Evolutionary conservation across 371 early-diverging fungal genomes (phyloP).

Genomic region (Chytridiales sp.): DNA sequence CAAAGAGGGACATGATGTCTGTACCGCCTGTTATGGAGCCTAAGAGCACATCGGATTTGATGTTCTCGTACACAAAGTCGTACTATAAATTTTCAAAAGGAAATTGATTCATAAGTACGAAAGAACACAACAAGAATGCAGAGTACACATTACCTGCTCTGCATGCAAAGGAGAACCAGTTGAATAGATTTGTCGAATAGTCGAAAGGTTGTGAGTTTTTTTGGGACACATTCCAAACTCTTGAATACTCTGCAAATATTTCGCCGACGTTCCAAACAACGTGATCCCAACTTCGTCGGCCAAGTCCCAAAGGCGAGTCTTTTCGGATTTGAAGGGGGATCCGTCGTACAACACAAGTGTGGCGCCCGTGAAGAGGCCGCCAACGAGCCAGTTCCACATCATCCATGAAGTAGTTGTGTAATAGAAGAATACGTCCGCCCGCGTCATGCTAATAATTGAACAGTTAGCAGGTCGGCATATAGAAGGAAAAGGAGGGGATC

Average conservation of each 20-base stretch:
- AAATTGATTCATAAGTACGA: no score
- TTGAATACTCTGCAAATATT: slow-evolving; percentile 89
- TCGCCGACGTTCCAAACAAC: slow-evolving; percentile 91
- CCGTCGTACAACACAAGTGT: slow-evolving; percentile 93
- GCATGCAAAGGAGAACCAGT: slow-evolving; percentile 95
- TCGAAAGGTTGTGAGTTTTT: slow-evolving; percentile 48
- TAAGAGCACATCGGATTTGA: slow-evolving; percentile 77
- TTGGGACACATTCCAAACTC: slow-evolving; percentile 70
- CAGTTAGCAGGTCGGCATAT: no score
- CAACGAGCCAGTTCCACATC: slow-evolving; percentile 99
- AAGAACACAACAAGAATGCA: no score
- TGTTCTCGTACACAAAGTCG: slow-evolving; percentile 82
- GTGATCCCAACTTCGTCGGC: slow-evolving; percentile 79
- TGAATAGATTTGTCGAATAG: slow-evolving; percentile 81
- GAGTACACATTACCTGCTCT: no score
- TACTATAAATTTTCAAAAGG: no score
- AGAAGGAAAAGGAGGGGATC: no score
- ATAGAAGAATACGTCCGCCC: slow-evolving; percentile 82
- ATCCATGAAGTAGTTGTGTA: slow-evolving; percentile 96
- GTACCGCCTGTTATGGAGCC: slow-evolving; percentile 96
- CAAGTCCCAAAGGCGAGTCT: slow-evolving; percentile 75
- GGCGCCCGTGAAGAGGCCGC: slow-evolving; percentile 60
- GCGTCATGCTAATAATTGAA: no score
- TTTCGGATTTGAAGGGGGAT: slow-evolving; percentile 86
- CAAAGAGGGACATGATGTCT: slow-evolving; percentile 94